Evolutionary conservation across 164 flowering plant genomes (phyloP), one percentile per base, ranked within the genome.

Genomic region (Aristolochia californica): DNA sequence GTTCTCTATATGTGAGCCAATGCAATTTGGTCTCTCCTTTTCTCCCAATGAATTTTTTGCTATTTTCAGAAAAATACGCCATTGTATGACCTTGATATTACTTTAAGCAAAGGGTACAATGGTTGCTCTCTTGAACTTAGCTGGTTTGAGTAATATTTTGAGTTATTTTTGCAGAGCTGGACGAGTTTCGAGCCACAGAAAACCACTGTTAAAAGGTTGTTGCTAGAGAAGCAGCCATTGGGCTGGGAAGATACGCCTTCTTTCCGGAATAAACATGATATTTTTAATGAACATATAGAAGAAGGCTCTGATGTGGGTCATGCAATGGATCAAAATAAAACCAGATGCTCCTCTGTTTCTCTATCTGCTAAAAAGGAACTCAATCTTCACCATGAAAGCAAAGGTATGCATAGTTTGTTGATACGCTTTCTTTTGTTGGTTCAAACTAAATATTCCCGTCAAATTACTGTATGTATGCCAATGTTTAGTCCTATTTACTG

Each of bases 111-210:
- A 34, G 40, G 40, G 40, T 34, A 34, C 40, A 34, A 34, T 34
- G 10, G 40, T 7, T 2, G 40, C 40, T 8, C 40, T 34, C 10
- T 34, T 34, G 40, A 34, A 7, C 40, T 34, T 34, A 34, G 40
- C 40, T 34, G 40, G 40, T 7, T 34, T 12, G n/a, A 5, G 10
- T 22, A 22, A 50, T 34, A 28, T 54, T 52, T 52, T 9, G 17
- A 16, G n/a, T 38, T 40, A 57, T 60, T 24, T 47, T 50, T 70
- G 70, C 82, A 93, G 99, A 82, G 75, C 53, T 81, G 79, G 90
- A 79, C 81, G 52, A 75, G 73, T 59, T 82, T 74, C 75, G 91
- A 85, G 65, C 90, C 99, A 70, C 74, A 85, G 59, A 89, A 81
- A 69, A 84, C 95, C 62, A 87, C 85, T 64, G 80, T 93, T 1